Conservation (phyloP, 352 stramenopile genomes). For the Phytophthora brassicae region DNA sequence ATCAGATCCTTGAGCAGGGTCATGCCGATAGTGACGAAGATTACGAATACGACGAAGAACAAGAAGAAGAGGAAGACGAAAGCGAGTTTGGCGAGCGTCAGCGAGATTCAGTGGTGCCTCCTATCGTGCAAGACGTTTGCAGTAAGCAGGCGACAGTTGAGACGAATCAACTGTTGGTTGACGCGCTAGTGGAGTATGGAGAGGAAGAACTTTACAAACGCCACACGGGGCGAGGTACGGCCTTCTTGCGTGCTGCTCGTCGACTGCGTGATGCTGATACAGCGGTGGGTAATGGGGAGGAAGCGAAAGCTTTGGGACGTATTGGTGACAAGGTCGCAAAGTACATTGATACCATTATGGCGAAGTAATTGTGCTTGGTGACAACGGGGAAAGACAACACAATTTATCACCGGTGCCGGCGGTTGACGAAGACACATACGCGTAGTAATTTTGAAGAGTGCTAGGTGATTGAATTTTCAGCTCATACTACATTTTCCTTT, state of each 20-base stretch:
- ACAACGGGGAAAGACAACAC: background rate
- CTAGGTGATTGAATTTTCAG: constrained; percentile 2
- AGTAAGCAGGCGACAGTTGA: constrained; percentile 37
- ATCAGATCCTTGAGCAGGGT: constrained; percentile 72
- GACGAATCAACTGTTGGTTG: constrained; percentile 66
- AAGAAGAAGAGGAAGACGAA: constrained; percentile 30
- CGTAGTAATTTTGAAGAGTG: constrained; percentile 4
- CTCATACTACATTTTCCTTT: constrained; percentile 7
- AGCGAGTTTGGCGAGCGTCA: constrained; percentile 32
- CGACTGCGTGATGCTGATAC: constrained; percentile 46
- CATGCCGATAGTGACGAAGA: constrained; percentile 72
- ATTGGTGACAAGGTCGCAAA: constrained; percentile 65
- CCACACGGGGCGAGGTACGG: constrained; percentile 62
- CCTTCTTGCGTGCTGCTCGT: constrained; percentile 63
- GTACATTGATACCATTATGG: constrained; percentile 56
- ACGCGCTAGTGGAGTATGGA: constrained; percentile 60
- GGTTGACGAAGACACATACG: constrained; percentile 2
- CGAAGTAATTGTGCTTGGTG: constrained; percentile 10
- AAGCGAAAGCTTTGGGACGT: constrained; percentile 58
- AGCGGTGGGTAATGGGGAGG: constrained; percentile 46
- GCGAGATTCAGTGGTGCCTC: constrained; percentile 26
- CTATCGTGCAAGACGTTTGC: constrained; percentile 55
- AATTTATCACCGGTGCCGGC: constrained; percentile 7
- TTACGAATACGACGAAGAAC: constrained; percentile 50
- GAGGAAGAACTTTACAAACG: constrained; percentile 53